These are phyloP conservation scores for Cladophialophora chaetospira DNA, from an alignment of 2,329 filamentous ascomycete species.

Conservation along the genomic window DNA sequence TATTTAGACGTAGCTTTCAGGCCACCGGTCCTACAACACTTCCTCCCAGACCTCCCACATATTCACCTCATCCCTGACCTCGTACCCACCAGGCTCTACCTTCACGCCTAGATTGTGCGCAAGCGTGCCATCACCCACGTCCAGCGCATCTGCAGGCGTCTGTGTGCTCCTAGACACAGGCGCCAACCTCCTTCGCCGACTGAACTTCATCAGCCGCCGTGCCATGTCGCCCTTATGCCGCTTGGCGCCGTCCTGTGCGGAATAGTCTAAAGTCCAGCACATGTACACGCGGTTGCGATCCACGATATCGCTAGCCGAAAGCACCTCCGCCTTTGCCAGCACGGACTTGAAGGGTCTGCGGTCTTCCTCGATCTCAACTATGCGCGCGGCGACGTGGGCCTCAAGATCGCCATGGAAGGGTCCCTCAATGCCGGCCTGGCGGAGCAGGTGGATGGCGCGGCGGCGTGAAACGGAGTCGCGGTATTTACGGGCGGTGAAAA, in stretches of 20 bases:
- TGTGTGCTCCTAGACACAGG: not conserved
- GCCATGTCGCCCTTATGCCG: not conserved
- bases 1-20: too few species aligned
- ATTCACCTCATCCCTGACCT: too few species aligned
- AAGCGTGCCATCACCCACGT: too few species aligned
- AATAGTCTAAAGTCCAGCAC: not conserved
- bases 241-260: not conserved
- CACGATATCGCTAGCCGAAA: not conserved
- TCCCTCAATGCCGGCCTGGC: constrained; percentile 14
- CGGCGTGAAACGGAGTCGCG: constrained; percentile 10
- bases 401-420: constrained; percentile 15
- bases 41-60: too few species aligned
- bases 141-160: not conserved
- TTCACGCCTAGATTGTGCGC: too few species aligned
- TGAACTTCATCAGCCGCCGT: constrained; percentile 3
- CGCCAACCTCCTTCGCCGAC: not conserved
- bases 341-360: constrained; percentile 9
- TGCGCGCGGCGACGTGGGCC: constrained; percentile 4
- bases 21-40: too few species aligned
- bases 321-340: not conserved
- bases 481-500: constrained; percentile 16
- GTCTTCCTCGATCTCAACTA: constrained; percentile 13
- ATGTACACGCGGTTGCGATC: constrained; percentile 13
- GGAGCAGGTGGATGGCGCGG: constrained; percentile 12
- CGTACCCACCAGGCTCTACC: too few species aligned